Evolutionary conservation across 257 asterid genomes (phyloP), one percentile per base, ranked within the genome.

Genomic region (Forsythia suspensa): DNA sequence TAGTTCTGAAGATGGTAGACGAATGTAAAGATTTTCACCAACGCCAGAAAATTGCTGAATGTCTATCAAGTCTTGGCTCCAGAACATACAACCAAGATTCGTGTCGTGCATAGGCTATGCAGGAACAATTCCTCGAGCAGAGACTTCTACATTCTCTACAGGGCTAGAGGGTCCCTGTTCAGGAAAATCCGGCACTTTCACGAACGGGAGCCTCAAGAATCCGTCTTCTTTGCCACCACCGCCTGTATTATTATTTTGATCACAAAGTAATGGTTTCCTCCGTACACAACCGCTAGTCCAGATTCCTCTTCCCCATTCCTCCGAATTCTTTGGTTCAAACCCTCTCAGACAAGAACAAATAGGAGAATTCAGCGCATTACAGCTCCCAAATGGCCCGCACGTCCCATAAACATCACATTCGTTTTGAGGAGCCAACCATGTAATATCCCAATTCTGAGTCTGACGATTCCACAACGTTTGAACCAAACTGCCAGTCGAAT

Each of bases 11-110:
- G 80, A 29, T 0, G 87, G 74, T 16, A 92, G 82, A 13, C 92
- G 92, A 63, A 91, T 21, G 80, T 81, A 80, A 24, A 91, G 84
- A 87, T 87, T 87, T 12, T 55, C 71, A 36, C 96, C 92, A 55
- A 71, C 86, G 0, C 16, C 46, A 20, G 77, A 1, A 48, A 89
- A 88, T 55, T 85, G 40, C 73, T 88, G 96, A 48, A 81, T 29
- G 42, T 91, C 94, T 4, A 89, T 66, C 81, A 91, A 79, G 36
- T 6, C 77, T 5, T 70, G 57, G 0, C 77, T 79, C 96, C 96
- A 91, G 4, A 85, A 65, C 91, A 90, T 83, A 72, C 94, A 91
- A 3, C 94, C 93, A 6, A 90, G 79, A 6, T 52, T 78, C 8
- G 44, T 16, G 74, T 78, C 81, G 72, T 2, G 91, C 86, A 72